Evolutionary conservation across 2,329 filamentous ascomycete genomes (phyloP), one percentile per base, ranked within the genome.

Genomic region (Aspergillus candidus): DNA sequence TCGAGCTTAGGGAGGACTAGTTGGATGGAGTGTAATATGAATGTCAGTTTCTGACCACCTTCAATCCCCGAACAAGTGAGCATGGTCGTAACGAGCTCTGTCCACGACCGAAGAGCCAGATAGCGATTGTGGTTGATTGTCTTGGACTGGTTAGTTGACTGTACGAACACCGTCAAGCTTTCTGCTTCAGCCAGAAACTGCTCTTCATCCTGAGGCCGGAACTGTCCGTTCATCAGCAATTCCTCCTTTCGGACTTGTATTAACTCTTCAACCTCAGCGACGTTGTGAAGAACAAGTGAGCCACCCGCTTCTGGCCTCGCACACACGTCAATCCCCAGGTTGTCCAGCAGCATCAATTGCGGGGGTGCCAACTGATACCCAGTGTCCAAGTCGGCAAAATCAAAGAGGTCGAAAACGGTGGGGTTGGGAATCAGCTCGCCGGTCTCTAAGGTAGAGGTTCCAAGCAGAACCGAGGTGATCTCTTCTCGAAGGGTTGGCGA

Each of bases 341-440:
- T 81, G 13, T 71, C 70, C 48, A 90, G 83, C 48, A 78, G 78
- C 33, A 72, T 68, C 14, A 86, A 69, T 4, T 72, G 63, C 3
- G 82, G 80, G 2, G 77, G 65, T 2, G 75, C 60, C 35, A 69
- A 57, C 11, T 66, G 59, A 45, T 66, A 63, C 1, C 69, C 66
- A 32, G 82, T 72, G 38, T 79, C 74, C 10, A 84, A 66, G 48
- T 86, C 82, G 62, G 93, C 78, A 58, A 97, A 97, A 67, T 98
- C 93, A 57, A 94, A 93, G 15, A 97, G 76, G 52, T 96, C 89
- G 58, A 97, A 95, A 6, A 97, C 78, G 3, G 86, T 89, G 1
- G 84, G 77, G 46, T 88, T 85, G 22, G 74, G 70, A 32, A 85
- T 72, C 4, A 80, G 72, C 42, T 86, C 79, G 38, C 84, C 83